phyloP scores from a whole-genome alignment of 2,329 filamentous ascomycete species.

The Eurotiales sp. region DNA sequence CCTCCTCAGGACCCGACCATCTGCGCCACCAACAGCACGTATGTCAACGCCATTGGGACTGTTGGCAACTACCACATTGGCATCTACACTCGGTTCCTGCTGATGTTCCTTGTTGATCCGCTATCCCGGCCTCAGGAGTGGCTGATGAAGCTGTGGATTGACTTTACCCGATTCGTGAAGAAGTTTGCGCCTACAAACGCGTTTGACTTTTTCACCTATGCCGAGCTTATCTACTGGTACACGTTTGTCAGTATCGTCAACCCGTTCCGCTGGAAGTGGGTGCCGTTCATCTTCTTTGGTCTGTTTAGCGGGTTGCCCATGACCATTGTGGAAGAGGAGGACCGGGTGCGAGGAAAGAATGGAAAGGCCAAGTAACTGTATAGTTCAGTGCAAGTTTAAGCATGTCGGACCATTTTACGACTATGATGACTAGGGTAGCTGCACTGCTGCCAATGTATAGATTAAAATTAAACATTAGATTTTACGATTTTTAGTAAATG shows the following conservation, averaged over 20 bases:
- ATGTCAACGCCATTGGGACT: constrained; percentile 73
- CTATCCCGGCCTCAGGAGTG: constrained; percentile 65
- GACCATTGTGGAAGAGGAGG: constrained; percentile 64
- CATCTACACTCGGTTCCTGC: constrained; percentile 78
- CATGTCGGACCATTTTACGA: too few relatives aligned
- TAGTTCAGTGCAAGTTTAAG: too few relatives aligned
- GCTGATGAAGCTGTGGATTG: constrained; percentile 84
- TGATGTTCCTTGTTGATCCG: constrained; percentile 82
- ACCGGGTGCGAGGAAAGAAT: constrained; percentile 44
- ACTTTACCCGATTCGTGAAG: constrained; percentile 74
- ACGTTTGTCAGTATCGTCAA: constrained; percentile 73
- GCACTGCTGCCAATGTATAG: too few relatives aligned
- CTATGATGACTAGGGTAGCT: too few relatives aligned
- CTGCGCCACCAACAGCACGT: constrained; percentile 80
- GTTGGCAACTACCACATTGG: constrained; percentile 88
- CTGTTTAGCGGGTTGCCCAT: constrained; percentile 64
- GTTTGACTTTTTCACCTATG: constrained; percentile 87
- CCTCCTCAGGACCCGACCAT: constrained; percentile 69
- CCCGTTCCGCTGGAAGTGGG: constrained; percentile 90
- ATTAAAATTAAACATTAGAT: too few relatives aligned
- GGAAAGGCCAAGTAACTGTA: constrained; percentile 13
- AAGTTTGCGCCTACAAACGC: constrained; percentile 65
- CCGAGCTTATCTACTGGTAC: constrained; percentile 83
- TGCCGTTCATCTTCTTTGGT: constrained; percentile 74
- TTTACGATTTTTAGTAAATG: too few relatives aligned